A percentile compares a stretch with the other conserved stretches of the same genome.
These are phyloP conservation scores for Stentor roeselii DNA, from an alignment of 73 alveolate species.

Conservation along the genomic window DNA sequence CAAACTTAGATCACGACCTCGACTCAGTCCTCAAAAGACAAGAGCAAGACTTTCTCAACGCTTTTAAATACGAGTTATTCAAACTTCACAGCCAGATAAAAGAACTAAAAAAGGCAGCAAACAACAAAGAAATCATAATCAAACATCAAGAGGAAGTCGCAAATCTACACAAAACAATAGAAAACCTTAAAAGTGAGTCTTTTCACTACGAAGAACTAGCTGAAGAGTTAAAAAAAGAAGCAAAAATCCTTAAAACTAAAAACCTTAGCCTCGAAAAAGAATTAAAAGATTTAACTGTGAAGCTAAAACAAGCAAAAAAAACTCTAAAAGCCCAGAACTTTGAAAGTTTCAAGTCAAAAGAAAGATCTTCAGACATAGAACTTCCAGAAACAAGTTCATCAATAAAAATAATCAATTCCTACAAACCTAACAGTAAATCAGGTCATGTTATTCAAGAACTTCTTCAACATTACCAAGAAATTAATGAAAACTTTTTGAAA, in stretches of 20 bases:
- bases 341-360: background rate
- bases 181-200: background rate
- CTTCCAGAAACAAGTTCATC: background rate
- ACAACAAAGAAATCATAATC: background rate
- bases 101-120: background rate
- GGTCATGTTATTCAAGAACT: background rate
- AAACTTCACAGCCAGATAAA: background rate
- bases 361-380: background rate
- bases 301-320: background rate
- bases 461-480: background rate
- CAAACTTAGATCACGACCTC: slow-evolving; percentile 4
- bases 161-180: background rate
- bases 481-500: background rate
- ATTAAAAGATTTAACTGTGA: background rate
- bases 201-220: background rate
- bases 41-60: slow-evolving; percentile 30
- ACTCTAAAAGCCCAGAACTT: background rate
- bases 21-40: slow-evolving; percentile 12
- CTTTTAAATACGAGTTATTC: slow-evolving; percentile 23
- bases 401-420: background rate
- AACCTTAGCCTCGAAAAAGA: background rate
- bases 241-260: background rate
- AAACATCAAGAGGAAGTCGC: background rate
- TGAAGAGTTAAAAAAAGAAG: background rate
- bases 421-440: background rate